phyloP scores from a whole-genome alignment of 192 early-diverging fungal genomes.

The Phlyctochytrium planicorne region DNA sequence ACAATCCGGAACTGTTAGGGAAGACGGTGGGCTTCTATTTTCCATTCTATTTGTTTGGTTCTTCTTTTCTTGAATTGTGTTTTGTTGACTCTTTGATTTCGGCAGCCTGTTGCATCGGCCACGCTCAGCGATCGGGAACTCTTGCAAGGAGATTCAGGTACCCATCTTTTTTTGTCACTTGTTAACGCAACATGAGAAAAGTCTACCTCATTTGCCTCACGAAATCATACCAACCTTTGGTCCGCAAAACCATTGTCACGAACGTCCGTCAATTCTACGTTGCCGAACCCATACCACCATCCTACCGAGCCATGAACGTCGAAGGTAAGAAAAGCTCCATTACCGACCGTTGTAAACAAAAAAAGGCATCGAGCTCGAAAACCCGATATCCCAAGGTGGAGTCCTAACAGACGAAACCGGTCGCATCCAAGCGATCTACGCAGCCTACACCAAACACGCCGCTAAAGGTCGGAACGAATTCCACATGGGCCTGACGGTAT shows the following conservation, averaged over 20 bases:
- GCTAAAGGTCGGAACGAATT: slow-evolving; percentile 41
- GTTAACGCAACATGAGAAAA: not conserved
- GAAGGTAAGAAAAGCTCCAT: too few species aligned
- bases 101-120: slow-evolving; percentile 21
- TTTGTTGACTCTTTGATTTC: not conserved
- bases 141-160: slow-evolving; percentile 33
- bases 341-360: too few species aligned
- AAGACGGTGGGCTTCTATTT: slow-evolving; percentile 43
- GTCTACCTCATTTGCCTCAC: slow-evolving; percentile 39
- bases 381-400: slow-evolving; percentile 38
- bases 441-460: slow-evolving; percentile 35
- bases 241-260: slow-evolving; percentile 43
- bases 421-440: slow-evolving; percentile 35
- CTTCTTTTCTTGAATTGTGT: not conserved
- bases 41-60: too few species aligned
- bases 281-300: slow-evolving; percentile 39
- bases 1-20: slow-evolving; percentile 71
- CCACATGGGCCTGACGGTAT: slow-evolving; percentile 39
- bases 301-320: slow-evolving; percentile 38
- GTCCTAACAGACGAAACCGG: slow-evolving; percentile 33
- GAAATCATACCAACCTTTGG: slow-evolving; percentile 42
- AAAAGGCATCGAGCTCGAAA: slow-evolving; percentile 42
- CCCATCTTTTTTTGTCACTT: not conserved
- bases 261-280: slow-evolving; percentile 45
- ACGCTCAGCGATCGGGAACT: slow-evolving; percentile 21